phyloP scores from a whole-genome alignment of 2,329 filamentous ascomycete species.

The Teratosphaeria pseudoeucalypti region DNA sequence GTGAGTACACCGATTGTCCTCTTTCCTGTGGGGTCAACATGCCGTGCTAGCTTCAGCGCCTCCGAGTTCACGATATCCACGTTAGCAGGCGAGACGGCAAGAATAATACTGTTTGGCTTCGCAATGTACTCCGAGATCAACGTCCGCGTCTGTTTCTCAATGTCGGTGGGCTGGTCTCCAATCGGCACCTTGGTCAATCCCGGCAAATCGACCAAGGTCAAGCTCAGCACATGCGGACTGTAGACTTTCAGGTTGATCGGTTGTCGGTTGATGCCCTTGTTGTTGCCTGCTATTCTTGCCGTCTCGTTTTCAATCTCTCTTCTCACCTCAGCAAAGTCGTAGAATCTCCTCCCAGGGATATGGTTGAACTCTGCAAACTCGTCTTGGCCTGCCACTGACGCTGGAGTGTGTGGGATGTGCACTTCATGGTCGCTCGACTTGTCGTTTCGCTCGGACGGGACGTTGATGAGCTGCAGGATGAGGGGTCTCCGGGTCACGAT shows the following conservation, averaged over 20 bases:
- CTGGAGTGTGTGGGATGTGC: constrained; percentile 64
- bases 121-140: constrained; percentile 97
- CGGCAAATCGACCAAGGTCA: constrained; percentile 91
- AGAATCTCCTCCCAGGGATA: constrained; percentile 77
- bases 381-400: constrained; percentile 55
- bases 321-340: constrained; percentile 86
- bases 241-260: constrained; percentile 99
- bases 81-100: constrained; percentile 93
- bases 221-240: constrained; percentile 88
- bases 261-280: constrained; percentile 96
- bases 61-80: constrained; percentile 98
- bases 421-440: constrained; percentile 54
- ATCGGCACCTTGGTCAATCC: constrained; percentile 96
- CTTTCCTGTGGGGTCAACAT: constrained; percentile 90
- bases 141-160: constrained; percentile 95
- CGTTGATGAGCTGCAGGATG: constrained; percentile 96
- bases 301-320: constrained; percentile 97
- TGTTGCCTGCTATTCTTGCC: constrained; percentile 83
- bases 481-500: constrained; percentile 91
- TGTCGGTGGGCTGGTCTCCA: constrained; percentile 92
- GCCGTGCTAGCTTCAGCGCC: constrained; percentile 86
- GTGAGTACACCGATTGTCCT: constrained; percentile 95
- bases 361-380: constrained; percentile 97
- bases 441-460: constrained; percentile 64
- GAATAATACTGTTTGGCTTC: constrained; percentile 95